Evolutionary conservation across 192 early-diverging fungal species (phyloP).

Genomic region (Rhizophlyctis rosea): DNA sequence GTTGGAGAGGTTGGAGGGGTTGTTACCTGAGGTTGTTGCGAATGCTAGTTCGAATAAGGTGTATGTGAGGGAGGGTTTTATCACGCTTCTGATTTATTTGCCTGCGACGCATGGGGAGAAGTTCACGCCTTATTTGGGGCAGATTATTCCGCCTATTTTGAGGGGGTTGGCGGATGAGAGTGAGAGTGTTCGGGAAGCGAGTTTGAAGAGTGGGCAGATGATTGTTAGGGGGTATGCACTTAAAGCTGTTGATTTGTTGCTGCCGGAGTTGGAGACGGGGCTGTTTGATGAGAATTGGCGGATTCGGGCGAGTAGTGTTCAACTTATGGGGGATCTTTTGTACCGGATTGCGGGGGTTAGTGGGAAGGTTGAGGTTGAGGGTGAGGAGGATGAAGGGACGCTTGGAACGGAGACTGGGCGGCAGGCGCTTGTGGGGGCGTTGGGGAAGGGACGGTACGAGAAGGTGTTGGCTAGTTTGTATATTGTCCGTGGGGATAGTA

Average conservation of each 20-base stretch:
- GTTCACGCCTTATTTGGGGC: slow-evolving; percentile 89
- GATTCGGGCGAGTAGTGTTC: slow-evolving; percentile 90
- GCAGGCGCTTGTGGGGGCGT: slow-evolving; percentile 69
- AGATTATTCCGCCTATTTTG: slow-evolving; percentile 85
- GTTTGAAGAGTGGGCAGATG: slow-evolving; percentile 88
- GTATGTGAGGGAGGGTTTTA: slow-evolving; percentile 94
- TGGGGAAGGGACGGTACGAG: slow-evolving; percentile 84
- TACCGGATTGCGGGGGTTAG: slow-evolving; percentile 87
- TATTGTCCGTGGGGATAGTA: slow-evolving; percentile 82
- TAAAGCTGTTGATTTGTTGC: slow-evolving; percentile 80
- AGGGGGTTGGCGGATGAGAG: slow-evolving; percentile 92
- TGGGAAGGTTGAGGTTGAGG: slow-evolving; percentile 60
- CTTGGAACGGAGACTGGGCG: slow-evolving; percentile 64
- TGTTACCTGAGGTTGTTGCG: slow-evolving; percentile 86
- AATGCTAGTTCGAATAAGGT: slow-evolving; percentile 69
- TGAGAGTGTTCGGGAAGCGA: slow-evolving; percentile 89
- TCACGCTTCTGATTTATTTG: slow-evolving; percentile 91
- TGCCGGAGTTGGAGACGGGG: slow-evolving; percentile 87
- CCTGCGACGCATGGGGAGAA: slow-evolving; percentile 89
- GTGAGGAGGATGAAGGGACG: slow-evolving; percentile 54
- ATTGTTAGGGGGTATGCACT: slow-evolving; percentile 88
- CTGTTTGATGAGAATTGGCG: slow-evolving; percentile 93
- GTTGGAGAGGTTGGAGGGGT: slow-evolving; percentile 73
- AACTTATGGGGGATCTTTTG: slow-evolving; percentile 92
- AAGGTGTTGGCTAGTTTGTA: slow-evolving; percentile 86